These are phyloP conservation scores for Starmerella geochares DNA, from an alignment of 805 yeast genomes.

Conservation along the genomic window DNA sequence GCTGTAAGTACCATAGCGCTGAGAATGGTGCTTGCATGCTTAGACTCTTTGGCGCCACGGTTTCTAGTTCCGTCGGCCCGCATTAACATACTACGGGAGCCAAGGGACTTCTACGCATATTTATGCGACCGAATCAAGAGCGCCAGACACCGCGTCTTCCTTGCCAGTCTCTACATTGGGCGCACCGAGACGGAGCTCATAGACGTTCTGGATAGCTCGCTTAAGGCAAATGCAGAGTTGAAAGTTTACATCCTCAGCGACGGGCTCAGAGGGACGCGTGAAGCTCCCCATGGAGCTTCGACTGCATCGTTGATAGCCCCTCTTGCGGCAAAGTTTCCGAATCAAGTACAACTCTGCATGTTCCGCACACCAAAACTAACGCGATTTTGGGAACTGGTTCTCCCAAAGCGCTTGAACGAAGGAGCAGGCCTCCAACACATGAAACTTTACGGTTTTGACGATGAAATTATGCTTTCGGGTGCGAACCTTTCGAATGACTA, in stretches of 20 bases:
- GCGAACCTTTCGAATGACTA: slow-evolving; percentile 89
- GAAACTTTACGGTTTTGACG: slow-evolving; percentile 92
- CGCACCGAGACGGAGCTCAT: slow-evolving; percentile 69
- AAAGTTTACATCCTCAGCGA: slow-evolving; percentile 69
- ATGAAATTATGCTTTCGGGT: slow-evolving; percentile 77
- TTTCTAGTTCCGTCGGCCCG: slow-evolving; percentile 22
- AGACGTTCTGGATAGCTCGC: slow-evolving; percentile 49
- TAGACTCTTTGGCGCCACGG: slow-evolving; percentile 24
- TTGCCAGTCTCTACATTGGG: slow-evolving; percentile 82
- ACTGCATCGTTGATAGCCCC: slow-evolving; percentile 66
- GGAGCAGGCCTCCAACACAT: slow-evolving; percentile 90
- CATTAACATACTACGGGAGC: slow-evolving; percentile 31
- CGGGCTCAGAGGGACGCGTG: slow-evolving; percentile 86
- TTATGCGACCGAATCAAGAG: slow-evolving; percentile 48
- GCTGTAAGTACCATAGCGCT: neutral
- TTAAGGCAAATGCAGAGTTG: slow-evolving; percentile 48
- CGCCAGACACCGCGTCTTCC: slow-evolving; percentile 61
- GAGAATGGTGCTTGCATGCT: slow-evolving; percentile 1
- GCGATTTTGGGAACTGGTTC: slow-evolving; percentile 51
- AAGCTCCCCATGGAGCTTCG: slow-evolving; percentile 61
- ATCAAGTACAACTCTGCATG: slow-evolving; percentile 67
- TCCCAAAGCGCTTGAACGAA: slow-evolving; percentile 83
- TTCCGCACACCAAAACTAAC: slow-evolving; percentile 81
- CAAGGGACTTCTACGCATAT: slow-evolving; percentile 58
- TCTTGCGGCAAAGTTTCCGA: slow-evolving; percentile 48